Percentiles rank a stretch among this genome's conserved stretches.
These are phyloP conservation scores for Fermentozyma sake DNA, from an alignment of 1,139 yeast species.

Conservation along the genomic window DNA sequence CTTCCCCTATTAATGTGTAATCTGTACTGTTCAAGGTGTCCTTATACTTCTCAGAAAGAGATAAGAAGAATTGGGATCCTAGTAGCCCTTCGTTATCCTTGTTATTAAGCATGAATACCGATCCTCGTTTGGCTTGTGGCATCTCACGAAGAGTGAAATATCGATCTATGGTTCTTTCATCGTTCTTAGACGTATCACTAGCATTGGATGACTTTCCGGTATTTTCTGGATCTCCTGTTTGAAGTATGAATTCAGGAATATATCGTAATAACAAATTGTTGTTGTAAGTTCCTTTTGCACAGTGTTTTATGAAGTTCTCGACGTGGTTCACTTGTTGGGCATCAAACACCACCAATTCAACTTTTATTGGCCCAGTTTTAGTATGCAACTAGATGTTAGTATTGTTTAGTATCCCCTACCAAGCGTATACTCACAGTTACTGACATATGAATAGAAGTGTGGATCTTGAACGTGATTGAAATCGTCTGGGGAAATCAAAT, in stretches of 20 bases:
- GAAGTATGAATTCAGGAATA: conserved; percentile 42
- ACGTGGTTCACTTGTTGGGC: conserved; percentile 10
- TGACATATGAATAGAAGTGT: conserved; percentile 9
- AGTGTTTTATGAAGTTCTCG: conserved; percentile 35
- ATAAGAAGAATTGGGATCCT: conserved; percentile 22
- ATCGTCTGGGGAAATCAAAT: too few relatives aligned
- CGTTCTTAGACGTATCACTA: not conserved
- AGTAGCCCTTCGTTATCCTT: conserved; percentile 7
- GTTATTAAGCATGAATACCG: conserved; percentile 15
- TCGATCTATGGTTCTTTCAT: too few relatives aligned
- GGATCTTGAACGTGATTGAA: not conserved
- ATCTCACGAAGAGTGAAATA: too few relatives aligned
- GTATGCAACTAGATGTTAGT: conserved; percentile 16
- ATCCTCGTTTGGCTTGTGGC: conserved; percentile 11
- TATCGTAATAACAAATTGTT: conserved; percentile 37
- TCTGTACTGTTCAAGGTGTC: conserved; percentile 8
- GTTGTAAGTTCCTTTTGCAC: conserved; percentile 43
- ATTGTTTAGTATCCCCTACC: not conserved
- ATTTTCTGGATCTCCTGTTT: conserved; percentile 49
- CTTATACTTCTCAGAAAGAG: conserved; percentile 12
- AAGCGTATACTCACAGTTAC: conserved; percentile 13
- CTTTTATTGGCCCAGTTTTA: conserved; percentile 16
- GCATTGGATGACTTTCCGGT: conserved; percentile 30
- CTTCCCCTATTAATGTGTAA: conserved; percentile 16
- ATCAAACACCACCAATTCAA: conserved; percentile 12